Percentiles rank a stretch among this genome's conserved stretches.
These are phyloP conservation scores for Climacium dendroides DNA, from an alignment of 225 moss, liverwort and hornwort genomes.

Conservation along the genomic window DNA sequence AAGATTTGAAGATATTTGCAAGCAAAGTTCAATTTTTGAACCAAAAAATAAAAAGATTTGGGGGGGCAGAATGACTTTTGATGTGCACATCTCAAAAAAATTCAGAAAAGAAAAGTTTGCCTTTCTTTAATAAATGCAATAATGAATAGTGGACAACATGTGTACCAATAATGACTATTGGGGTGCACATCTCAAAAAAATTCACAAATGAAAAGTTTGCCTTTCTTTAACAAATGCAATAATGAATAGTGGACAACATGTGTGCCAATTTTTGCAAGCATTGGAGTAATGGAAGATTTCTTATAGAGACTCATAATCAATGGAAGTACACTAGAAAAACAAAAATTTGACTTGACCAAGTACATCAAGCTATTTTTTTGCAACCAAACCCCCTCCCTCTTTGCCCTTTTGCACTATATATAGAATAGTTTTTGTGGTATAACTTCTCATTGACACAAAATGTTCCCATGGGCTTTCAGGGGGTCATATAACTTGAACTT, in stretches of 20 bases:
- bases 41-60: too few species aligned
- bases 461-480: neutral
- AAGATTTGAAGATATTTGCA: neutral
- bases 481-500: neutral
- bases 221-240: too few species aligned
- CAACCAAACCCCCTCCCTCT: neutral
- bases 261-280: neutral
- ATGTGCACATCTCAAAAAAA: neutral
- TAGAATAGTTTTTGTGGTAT: neutral
- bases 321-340: too few species aligned
- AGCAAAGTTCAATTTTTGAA: neutral
- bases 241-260: too few species aligned
- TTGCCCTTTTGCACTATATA: neutral
- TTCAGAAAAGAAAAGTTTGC: too few species aligned
- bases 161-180: too few species aligned
- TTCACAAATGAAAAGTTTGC: too few species aligned
- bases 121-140: neutral
- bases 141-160: neutral
- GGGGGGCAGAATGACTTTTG: neutral
- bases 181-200: too few species aligned
- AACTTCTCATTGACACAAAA: neutral
- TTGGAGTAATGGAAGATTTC: neutral
- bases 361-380: neutral
- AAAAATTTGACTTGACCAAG: accelerated
- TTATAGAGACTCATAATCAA: neutral